Percentiles rank a stretch among this genome's conserved stretches.
Evolutionary conservation across 2,329 filamentous ascomycete genomes (phyloP).

Genomic region (Simplicillium aogashimaense): DNA sequence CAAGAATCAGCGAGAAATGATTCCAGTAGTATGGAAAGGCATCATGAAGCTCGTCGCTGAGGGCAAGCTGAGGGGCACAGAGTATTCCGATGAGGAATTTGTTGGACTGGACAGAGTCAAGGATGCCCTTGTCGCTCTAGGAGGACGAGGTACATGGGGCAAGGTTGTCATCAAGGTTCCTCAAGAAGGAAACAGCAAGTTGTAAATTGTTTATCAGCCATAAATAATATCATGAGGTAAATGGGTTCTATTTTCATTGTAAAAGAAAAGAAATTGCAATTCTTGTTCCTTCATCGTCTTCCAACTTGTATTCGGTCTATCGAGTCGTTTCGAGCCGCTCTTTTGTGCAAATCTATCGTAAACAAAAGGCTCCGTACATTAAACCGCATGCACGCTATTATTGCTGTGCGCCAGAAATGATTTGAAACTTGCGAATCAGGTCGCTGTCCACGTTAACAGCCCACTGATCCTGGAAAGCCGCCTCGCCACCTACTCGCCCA

Average conservation of each 20-base stretch:
- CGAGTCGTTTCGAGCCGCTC: background rate
- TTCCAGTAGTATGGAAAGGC: slow-evolving; percentile 69
- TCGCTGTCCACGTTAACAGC: slow-evolving; percentile 66
- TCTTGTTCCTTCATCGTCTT: background rate
- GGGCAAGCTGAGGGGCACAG: slow-evolving; percentile 73
- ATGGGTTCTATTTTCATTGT: too few species aligned
- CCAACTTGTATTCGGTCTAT: slow-evolving; percentile 1
- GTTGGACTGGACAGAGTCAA: slow-evolving; percentile 73
- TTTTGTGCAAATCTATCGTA: background rate
- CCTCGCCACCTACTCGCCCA: slow-evolving; percentile 50
- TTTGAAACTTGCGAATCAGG: slow-evolving; percentile 53
- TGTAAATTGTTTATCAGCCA: slow-evolving; percentile 22
- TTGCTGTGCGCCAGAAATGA: slow-evolving; percentile 15
- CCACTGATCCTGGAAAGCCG: slow-evolving; percentile 58
- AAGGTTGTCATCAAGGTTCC: slow-evolving; percentile 88
- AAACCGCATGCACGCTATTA: slow-evolving; percentile 5
- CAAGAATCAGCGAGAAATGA: slow-evolving; percentile 58
- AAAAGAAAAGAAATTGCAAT: background rate
- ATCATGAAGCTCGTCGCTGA: slow-evolving; percentile 68
- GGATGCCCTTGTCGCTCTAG: slow-evolving; percentile 66
- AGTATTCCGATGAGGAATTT: slow-evolving; percentile 74
- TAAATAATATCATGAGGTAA: too few species aligned
- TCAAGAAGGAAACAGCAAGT: slow-evolving; percentile 50
- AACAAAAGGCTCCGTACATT: slow-evolving; percentile 4
- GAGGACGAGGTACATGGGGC: slow-evolving; percentile 79